Percentiles rank a stretch among this genome's conserved stretches.
These are phyloP conservation scores for Hypoxylon sp. DNA, from an alignment of 2,329 filamentous ascomycete species.

Conservation along the genomic window DNA sequence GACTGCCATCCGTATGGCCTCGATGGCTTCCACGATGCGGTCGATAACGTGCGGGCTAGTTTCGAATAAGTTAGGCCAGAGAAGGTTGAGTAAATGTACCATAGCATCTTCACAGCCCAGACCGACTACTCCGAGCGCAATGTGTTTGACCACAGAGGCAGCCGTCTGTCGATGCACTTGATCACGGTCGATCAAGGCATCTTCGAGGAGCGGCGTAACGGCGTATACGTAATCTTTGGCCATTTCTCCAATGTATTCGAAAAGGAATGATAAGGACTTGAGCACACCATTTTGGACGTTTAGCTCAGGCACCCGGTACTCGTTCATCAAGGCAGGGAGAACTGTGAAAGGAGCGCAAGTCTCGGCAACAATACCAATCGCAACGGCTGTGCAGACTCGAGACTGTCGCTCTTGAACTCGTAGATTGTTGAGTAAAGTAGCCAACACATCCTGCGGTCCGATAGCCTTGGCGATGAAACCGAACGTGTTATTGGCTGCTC, in stretches of 20 bases:
- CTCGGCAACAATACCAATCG: slow-evolving; percentile 98
- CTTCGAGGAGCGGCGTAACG: slow-evolving; percentile 93
- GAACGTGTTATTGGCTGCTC: slow-evolving; percentile 99
- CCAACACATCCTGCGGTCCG: slow-evolving; percentile 95
- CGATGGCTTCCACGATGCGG: slow-evolving; percentile 96
- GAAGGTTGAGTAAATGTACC: slow-evolving; percentile 95
- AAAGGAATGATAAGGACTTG: slow-evolving; percentile 96
- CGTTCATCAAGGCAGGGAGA: slow-evolving; percentile 98
- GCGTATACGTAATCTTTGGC: slow-evolving; percentile 99
- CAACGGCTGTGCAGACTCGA: slow-evolving; percentile 97
- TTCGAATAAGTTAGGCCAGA: slow-evolving; percentile 98
- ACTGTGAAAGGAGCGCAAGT: slow-evolving; percentile 99
- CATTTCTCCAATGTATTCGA: slow-evolving; percentile 99
- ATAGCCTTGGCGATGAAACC: slow-evolving; percentile 99
- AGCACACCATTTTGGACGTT: slow-evolving; percentile 99
- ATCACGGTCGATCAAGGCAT: slow-evolving; percentile 96
- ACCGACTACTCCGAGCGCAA: slow-evolving; percentile 96
- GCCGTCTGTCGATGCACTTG: slow-evolving; percentile 98
- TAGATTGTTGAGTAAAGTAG: slow-evolving; percentile 95
- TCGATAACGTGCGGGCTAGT: slow-evolving; percentile 99
- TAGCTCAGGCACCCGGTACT: slow-evolving; percentile 97
- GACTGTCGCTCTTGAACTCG: slow-evolving; percentile 98
- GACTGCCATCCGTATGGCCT: slow-evolving; percentile 93
- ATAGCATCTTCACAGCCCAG: slow-evolving; percentile 98
- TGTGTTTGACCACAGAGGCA: slow-evolving; percentile 96